phyloP scores from a whole-genome alignment of 305 asterid species.

The Striga hermonthica region DNA sequence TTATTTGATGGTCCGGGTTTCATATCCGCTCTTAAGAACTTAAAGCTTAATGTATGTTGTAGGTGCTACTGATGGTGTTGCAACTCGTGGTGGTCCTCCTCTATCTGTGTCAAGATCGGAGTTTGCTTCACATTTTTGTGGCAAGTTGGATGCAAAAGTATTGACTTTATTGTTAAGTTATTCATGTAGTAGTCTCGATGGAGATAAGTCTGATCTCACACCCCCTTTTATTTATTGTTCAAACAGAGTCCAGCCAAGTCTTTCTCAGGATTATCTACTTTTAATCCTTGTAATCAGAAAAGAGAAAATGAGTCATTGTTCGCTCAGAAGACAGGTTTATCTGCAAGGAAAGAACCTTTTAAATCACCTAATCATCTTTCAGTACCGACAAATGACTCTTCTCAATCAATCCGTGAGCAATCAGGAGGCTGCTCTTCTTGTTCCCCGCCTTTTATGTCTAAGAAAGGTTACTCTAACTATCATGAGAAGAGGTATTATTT shows the following conservation, averaged over 20 bases:
- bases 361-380: slow-evolving; percentile 46
- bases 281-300: slow-evolving; percentile 36
- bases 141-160: slow-evolving; percentile 56
- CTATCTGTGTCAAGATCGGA: slow-evolving; percentile 33
- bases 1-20: background rate
- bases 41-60: slow-evolving; percentile 32
- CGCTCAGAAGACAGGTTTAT: slow-evolving; percentile 35
- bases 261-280: slow-evolving; percentile 39
- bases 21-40: slow-evolving; percentile 18
- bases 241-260: slow-evolving; percentile 42
- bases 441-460: slow-evolving; percentile 37
- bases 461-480: slow-evolving; percentile 33
- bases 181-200: slow-evolving; percentile 23
- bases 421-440: slow-evolving; percentile 35
- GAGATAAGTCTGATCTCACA: slow-evolving; percentile 29
- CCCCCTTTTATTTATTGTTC: slow-evolving; percentile 22
- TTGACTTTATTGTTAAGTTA: slow-evolving; percentile 28
- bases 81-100: slow-evolving; percentile 39
- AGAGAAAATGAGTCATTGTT: slow-evolving; percentile 31
- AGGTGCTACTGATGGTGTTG: slow-evolving; percentile 46
- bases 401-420: slow-evolving; percentile 38
- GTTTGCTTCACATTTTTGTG: slow-evolving; percentile 41
- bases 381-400: slow-evolving; percentile 33
- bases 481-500: slow-evolving; percentile 29
- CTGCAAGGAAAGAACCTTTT: slow-evolving; percentile 53